Percentiles rank a stretch among this genome's conserved stretches.
phyloP scores from a whole-genome alignment of 805 yeast genomes.

The Ogataea kodamae region DNA sequence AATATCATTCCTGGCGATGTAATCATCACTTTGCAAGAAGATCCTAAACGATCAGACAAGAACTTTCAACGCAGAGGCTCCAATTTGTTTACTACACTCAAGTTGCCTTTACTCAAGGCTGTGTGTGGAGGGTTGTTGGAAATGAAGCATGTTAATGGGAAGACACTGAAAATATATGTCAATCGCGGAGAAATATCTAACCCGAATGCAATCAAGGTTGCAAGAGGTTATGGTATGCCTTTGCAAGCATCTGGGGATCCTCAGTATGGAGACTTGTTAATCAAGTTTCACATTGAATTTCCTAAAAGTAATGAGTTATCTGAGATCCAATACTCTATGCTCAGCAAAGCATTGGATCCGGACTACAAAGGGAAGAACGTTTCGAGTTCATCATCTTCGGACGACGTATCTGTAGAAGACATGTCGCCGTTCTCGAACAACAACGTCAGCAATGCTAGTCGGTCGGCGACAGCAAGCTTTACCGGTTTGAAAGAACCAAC shows the following conservation, averaged over 20 bases:
- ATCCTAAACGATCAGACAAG: slow-evolving; percentile 32
- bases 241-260: slow-evolving; percentile 21
- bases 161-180: slow-evolving; percentile 37
- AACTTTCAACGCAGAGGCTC: slow-evolving; percentile 36
- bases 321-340: slow-evolving; percentile 31
- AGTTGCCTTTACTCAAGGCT: slow-evolving; percentile 21
- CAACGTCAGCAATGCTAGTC: slow-evolving; percentile 2
- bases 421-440: slow-evolving; percentile 11
- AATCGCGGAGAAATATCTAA: slow-evolving; percentile 50
- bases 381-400: slow-evolving; percentile 15
- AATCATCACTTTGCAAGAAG: slow-evolving; percentile 43
- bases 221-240: slow-evolving; percentile 62
- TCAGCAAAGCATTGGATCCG: slow-evolving; percentile 20
- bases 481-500: slow-evolving; percentile 3
- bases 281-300: slow-evolving; percentile 56
- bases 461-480: slow-evolving; percentile 10
- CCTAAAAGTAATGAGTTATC: slow-evolving; percentile 45
- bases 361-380: slow-evolving; percentile 3
- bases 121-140: slow-evolving; percentile 29
- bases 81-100: slow-evolving; percentile 21
- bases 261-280: slow-evolving; percentile 49
- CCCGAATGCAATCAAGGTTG: slow-evolving; percentile 39
- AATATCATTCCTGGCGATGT: slow-evolving; percentile 66
- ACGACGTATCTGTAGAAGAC: slow-evolving; percentile 14
- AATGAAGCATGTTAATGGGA: slow-evolving; percentile 37